These are phyloP conservation scores for Hypoxylon cercidicola DNA, from an alignment of 495 filamentous ascomycete species.

Conservation along the genomic window DNA sequence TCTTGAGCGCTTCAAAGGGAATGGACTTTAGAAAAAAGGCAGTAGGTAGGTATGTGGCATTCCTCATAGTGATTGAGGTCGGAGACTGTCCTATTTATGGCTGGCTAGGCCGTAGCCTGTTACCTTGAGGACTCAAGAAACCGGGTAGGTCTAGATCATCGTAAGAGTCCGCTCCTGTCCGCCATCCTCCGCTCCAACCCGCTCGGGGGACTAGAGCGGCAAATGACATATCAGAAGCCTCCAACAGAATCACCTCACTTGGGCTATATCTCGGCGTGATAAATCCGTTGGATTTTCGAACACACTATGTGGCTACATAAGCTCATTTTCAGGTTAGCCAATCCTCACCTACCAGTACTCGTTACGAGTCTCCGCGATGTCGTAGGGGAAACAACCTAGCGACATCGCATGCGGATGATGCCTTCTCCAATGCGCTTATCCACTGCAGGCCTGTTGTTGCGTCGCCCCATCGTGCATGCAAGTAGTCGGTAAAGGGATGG, in stretches of 20 bases:
- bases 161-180: neutral
- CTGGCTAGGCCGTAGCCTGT: neutral
- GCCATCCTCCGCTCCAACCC: neutral
- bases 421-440: no score
- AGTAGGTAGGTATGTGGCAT: no score
- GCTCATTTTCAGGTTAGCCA: no score
- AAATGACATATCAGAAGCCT: neutral
- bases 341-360: no score
- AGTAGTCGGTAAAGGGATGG: slow-evolving; percentile 6
- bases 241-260: neutral
- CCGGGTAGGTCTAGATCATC: neutral
- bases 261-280: neutral
- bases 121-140: no score
- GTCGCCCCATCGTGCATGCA: slow-evolving; percentile 26
- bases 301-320: no score
- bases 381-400: no score
- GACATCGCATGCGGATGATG: no score
- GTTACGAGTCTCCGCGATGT: no score
- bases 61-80: neutral
- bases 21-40: neutral
- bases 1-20: neutral
- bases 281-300: no score
- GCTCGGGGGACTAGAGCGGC: neutral
- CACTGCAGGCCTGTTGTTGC: slow-evolving; percentile 14
- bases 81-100: neutral